Percentiles rank a stretch among this genome's conserved stretches.
phyloP scores from a whole-genome alignment of 805 yeast genomes.

The Priceomyces carsonii region DNA sequence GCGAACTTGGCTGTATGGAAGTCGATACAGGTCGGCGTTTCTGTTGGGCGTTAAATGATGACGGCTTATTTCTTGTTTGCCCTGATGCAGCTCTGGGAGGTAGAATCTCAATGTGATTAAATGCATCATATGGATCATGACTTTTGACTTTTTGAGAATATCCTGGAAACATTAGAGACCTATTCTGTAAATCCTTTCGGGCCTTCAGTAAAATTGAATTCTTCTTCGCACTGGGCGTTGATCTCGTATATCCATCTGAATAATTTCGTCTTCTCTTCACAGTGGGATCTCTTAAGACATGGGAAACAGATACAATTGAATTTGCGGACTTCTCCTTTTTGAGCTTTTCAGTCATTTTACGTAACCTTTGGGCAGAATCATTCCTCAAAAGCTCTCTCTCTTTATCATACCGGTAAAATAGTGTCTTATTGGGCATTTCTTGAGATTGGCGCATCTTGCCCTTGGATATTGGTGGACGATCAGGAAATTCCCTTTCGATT shows the following conservation, averaged over 20 bases:
- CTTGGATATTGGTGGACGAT: conserved; percentile 31
- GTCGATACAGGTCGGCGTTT: no score
- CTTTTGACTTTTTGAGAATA: conserved; percentile 9
- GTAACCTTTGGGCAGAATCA: conserved; percentile 46
- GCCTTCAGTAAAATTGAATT: conserved; percentile 37
- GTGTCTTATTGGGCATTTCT: conserved; percentile 34
- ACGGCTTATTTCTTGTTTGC: no score
- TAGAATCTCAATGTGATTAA: conserved; percentile 9
- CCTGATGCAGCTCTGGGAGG: no score
- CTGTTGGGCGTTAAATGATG: no score
- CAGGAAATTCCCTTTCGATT: conserved; percentile 48
- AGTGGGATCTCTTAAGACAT: conserved; percentile 29
- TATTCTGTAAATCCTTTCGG: conserved; percentile 31
- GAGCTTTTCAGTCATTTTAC: conserved; percentile 41
- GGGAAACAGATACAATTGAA: conserved; percentile 35
- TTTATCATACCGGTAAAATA: conserved; percentile 38
- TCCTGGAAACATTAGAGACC: conserved; percentile 33
- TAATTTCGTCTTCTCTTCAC: conserved; percentile 13
- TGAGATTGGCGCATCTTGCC: neutral
- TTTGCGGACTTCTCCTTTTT: conserved; percentile 41
- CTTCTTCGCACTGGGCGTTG: conserved; percentile 11
- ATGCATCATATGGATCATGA: conserved; percentile 27
- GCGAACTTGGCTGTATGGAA: no score
- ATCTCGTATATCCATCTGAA: conserved; percentile 10
- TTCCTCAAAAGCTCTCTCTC: conserved; percentile 46